A percentile compares a stretch with the other conserved stretches of the same genome.
These are phyloP conservation scores for Colletotrichum scovillei DNA, from an alignment of 2,329 filamentous ascomycete species.

Conservation along the genomic window DNA sequence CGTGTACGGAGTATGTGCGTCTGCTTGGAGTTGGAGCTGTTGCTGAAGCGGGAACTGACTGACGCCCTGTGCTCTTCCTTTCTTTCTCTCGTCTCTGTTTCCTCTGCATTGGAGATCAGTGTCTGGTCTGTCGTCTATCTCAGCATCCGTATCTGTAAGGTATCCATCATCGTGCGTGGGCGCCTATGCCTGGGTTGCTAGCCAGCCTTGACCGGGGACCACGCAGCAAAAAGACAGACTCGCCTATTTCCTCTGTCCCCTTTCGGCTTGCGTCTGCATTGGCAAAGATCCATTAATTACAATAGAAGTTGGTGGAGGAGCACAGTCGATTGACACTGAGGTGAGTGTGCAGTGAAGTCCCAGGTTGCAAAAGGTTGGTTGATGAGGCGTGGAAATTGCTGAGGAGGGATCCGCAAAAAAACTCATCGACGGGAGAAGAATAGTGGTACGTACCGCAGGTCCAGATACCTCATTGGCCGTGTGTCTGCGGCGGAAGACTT, in stretches of 20 bases:
- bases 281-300: not conserved
- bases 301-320: not conserved
- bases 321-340: not conserved
- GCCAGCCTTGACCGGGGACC: conserved; percentile 1
- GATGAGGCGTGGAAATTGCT: conserved; percentile 2
- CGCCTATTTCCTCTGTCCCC: not conserved
- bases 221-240: not conserved
- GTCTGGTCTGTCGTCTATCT: not conserved
- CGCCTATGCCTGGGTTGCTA: not conserved
- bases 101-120: not conserved
- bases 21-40: too few species aligned
- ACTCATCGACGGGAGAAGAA: not conserved
- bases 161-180: not conserved
- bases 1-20: too few species aligned
- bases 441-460: not conserved
- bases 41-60: conserved; percentile 25
- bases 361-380: not conserved
- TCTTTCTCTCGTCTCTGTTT: not conserved
- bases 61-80: conserved; percentile 24
- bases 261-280: conserved; percentile 2
- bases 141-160: not conserved
- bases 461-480: not conserved
- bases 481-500: conserved; percentile 22
- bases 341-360: not conserved
- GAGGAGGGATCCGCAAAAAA: not conserved